Evolutionary conservation across 2,329 filamentous ascomycete species (phyloP).

Genomic region (Aspergillus jensenii): DNA sequence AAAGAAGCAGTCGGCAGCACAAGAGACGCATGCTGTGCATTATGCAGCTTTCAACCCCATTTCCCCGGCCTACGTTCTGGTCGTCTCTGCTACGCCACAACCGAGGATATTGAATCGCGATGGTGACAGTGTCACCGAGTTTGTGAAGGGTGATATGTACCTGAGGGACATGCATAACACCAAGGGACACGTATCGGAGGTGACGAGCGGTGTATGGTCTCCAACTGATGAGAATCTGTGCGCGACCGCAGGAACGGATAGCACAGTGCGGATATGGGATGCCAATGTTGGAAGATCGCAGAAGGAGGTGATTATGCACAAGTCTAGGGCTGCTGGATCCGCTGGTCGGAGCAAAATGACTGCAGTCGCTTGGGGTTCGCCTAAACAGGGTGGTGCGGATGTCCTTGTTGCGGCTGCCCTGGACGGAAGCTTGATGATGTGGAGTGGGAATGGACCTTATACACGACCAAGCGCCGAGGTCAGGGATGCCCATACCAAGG

Average conservation of each 20-base stretch:
- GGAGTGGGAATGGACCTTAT: constrained; percentile 84
- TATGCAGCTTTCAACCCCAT: constrained; percentile 83
- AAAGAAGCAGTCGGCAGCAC: constrained; percentile 66
- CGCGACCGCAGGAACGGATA: constrained; percentile 90
- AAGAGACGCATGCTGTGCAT: constrained; percentile 86
- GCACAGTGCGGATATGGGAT: constrained; percentile 95
- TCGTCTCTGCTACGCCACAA: constrained; percentile 84
- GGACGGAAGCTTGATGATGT: constrained; percentile 90
- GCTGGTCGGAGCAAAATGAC: constrained; percentile 94
- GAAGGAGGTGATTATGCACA: constrained; percentile 93
- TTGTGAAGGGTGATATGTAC: constrained; percentile 98
- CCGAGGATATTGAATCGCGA: constrained; percentile 87
- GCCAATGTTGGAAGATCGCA: constrained; percentile 86
- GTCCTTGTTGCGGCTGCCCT: constrained; percentile 79
- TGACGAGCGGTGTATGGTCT: constrained; percentile 88
- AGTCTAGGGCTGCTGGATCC: constrained; percentile 82
- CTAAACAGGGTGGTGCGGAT: constrained; percentile 73
- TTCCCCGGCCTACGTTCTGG: constrained; percentile 77
- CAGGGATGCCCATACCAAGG: constrained; percentile 73
- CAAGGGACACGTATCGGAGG: constrained; percentile 91
- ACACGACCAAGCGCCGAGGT: constrained; percentile 80
- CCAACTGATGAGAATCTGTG: constrained; percentile 81
- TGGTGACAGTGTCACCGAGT: constrained; percentile 81
- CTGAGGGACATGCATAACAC: constrained; percentile 96
- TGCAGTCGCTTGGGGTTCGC: constrained; percentile 79